phyloP scores from a whole-genome alignment of 2,329 filamentous ascomycete genomes.

The Epichloe festucae region DNA sequence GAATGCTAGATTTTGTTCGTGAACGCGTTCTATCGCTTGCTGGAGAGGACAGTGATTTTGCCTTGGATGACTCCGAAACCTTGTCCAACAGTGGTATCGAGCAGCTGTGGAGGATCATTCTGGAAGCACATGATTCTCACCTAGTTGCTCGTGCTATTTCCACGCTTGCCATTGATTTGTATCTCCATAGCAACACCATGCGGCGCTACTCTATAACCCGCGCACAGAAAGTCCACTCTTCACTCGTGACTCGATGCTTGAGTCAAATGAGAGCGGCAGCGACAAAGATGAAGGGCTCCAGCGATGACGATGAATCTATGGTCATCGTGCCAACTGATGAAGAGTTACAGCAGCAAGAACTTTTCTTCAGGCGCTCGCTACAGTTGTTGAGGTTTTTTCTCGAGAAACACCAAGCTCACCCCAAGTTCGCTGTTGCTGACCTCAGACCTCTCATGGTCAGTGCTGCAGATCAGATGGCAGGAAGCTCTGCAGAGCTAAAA shows the following conservation, averaged over 20 bases:
- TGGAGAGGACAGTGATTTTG: slow-evolving; percentile 28
- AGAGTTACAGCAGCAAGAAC: slow-evolving; percentile 36
- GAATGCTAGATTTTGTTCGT: slow-evolving; percentile 50
- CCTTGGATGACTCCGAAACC: slow-evolving; percentile 38
- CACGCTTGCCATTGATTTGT: slow-evolving; percentile 57
- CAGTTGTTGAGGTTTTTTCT: slow-evolving; percentile 58
- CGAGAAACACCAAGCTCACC: slow-evolving; percentile 47
- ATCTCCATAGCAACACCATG: slow-evolving; percentile 48
- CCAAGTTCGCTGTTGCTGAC: slow-evolving; percentile 46
- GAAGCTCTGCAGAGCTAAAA: slow-evolving; percentile 52
- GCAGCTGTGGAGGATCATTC: slow-evolving; percentile 71
- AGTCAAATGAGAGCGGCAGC: slow-evolving; percentile 54
- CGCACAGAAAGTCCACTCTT: slow-evolving; percentile 49
- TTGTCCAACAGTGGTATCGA: slow-evolving; percentile 45
- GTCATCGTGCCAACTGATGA: slow-evolving; percentile 33
- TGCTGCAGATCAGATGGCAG: slow-evolving; percentile 39
- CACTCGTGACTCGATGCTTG: slow-evolving; percentile 62
- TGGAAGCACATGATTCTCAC: slow-evolving; percentile 50
- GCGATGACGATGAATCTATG: slow-evolving; percentile 40
- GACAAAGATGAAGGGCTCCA: slow-evolving; percentile 33
- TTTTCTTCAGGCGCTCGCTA: slow-evolving; percentile 55
- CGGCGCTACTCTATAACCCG: slow-evolving; percentile 33
- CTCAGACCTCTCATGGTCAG: slow-evolving; percentile 39
- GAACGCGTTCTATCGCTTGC: slow-evolving; percentile 35
- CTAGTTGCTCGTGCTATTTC: slow-evolving; percentile 58